Base-by-base conservation (phyloP, 306 rosid species). In the Sindora glabra region DNA sequence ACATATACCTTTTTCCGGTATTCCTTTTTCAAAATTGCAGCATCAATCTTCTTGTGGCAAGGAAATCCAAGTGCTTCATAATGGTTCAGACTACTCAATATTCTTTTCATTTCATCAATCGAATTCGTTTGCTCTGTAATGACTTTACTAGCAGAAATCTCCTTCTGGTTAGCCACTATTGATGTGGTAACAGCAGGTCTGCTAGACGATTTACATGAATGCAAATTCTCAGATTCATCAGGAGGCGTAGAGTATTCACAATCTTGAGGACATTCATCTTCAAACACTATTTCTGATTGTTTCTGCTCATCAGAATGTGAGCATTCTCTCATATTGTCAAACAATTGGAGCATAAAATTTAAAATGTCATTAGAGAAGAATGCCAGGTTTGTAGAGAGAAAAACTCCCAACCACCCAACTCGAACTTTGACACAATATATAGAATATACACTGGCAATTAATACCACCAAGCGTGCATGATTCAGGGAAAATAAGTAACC, bases 401-500 rank as follows among this genome's bases (percentile, higher is more conserved):
- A 72, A 50, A 86, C 89, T 42, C 99, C 99, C 14, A 45, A 67
- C 99, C 99, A 94, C 74, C 99, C 99, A 48, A 82, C 91, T 54
- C 73, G 84, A 68, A 81, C 85, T 84, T 89, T 80, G 73, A 94
- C 97, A 77, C 86, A 78, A 48, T 94, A 94, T 36, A 85, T 27
- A 67, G 94, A 86, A 77, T 89, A 94, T 50, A 67, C 23, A 10
- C 89, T 52, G 56, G 94, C 95, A 47, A 94, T 46, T 62, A 94
- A 78, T 63, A 86, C 94, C 86, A 82, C 83, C 72, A 89, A 61
- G 51, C 99, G 89, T 57, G 99, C 97, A 79, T 86, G 99, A 71
- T 89, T 94, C 36, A 77, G 76, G 79, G 97, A 89, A 83, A 89
- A 89, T 63, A 94, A 77, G 70, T 84, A 94, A 59, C 99, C 99